Conservation (phyloP, 345 rosid genomes). For the Eucalyptus tenuipes region DNA sequence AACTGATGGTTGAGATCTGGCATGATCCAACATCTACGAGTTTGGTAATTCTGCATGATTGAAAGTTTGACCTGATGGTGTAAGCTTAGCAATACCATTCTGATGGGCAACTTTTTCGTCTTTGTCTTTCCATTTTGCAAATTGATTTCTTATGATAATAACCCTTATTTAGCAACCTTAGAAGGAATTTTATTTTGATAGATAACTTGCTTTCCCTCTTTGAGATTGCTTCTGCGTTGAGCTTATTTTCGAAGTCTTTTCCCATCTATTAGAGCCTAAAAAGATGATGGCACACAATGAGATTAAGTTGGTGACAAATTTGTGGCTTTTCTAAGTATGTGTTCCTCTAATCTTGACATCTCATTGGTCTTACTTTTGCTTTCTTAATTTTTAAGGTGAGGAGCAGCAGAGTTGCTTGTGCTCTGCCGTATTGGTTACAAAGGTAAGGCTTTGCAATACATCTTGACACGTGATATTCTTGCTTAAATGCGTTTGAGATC, state of each 20-base stretch:
- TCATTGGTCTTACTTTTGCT: background rate
- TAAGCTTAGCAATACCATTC: background rate
- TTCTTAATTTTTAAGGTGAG: constrained; percentile 27
- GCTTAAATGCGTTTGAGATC: background rate
- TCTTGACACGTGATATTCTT: background rate
- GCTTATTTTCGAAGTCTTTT: background rate
- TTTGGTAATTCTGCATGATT: background rate
- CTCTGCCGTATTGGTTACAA: constrained; percentile 27
- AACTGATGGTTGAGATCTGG: background rate
- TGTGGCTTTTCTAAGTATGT: background rate
- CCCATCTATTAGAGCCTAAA: background rate
- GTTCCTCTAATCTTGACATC: background rate
- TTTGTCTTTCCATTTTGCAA: background rate
- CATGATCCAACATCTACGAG: background rate
- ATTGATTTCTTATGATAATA: background rate
- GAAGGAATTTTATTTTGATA: background rate
- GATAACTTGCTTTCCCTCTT: background rate
- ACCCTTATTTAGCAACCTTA: background rate
- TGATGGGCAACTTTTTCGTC: background rate
- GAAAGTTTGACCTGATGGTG: background rate
- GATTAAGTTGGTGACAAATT: background rate
- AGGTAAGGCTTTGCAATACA: constrained; percentile 24
- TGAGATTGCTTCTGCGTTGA: background rate
- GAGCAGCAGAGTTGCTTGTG: constrained; percentile 47
- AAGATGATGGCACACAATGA: background rate